Conservation (phyloP, 495 filamentous ascomycete genomes). For the Xanthoparmelia taractica region DNA sequence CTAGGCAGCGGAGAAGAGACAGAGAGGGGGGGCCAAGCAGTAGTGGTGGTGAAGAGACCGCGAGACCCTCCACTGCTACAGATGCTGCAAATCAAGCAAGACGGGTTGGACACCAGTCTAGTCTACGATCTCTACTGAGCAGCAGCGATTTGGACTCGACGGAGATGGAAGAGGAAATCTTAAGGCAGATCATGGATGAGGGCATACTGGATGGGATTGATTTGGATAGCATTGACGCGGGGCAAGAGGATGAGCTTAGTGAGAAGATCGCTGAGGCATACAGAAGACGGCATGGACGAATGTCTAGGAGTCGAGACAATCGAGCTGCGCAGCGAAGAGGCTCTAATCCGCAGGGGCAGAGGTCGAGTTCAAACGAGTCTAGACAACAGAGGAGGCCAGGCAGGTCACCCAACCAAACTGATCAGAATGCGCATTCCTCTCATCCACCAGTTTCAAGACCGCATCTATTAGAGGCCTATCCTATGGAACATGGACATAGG, state of each 20-base stretch:
- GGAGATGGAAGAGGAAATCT: slow-evolving; percentile 80
- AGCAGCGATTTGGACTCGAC: slow-evolving; percentile 61
- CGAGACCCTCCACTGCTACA: background rate
- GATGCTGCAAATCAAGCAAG: slow-evolving; percentile 32
- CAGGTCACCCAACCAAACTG: slow-evolving; percentile 28
- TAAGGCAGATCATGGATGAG: slow-evolving; percentile 81
- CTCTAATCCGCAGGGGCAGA: slow-evolving; percentile 28
- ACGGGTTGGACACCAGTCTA: slow-evolving; percentile 77
- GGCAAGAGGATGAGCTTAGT: slow-evolving; percentile 77
- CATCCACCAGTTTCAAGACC: slow-evolving; percentile 50
- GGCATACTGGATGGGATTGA: slow-evolving; percentile 81
- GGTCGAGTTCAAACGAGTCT: slow-evolving; percentile 24
- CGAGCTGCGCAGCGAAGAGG: slow-evolving; percentile 7
- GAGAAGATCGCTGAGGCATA: slow-evolving; percentile 84
- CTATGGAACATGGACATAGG: slow-evolving; percentile 35
- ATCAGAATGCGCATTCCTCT: slow-evolving; percentile 33
- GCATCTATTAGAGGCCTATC: slow-evolving; percentile 45
- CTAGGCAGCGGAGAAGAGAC: slow-evolving; percentile 33
- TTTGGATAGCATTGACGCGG: slow-evolving; percentile 66
- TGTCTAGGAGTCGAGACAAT: slow-evolving; percentile 13
- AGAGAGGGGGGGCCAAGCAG: slow-evolving; percentile 39
- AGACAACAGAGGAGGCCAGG: slow-evolving; percentile 28
- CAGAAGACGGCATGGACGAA: slow-evolving; percentile 53
- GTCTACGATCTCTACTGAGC: slow-evolving; percentile 73
- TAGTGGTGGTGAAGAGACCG: slow-evolving; percentile 26